Conservation (phyloP, 202 grass and related monocot species). For the Carex arenaria region DNA sequence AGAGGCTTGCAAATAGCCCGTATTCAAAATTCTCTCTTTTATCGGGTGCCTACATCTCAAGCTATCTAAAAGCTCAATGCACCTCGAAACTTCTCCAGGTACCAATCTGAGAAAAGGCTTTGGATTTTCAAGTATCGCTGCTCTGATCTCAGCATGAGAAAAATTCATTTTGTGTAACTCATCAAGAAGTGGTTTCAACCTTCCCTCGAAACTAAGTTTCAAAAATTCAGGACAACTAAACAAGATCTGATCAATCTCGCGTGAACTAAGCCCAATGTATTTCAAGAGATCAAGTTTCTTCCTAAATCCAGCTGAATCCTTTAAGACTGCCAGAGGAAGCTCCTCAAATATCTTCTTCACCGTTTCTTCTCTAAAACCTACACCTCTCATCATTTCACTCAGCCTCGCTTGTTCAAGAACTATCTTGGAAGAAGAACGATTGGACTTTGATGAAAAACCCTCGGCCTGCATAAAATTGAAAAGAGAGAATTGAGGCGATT, state of each 20-base stretch:
- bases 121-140: constrained; percentile 30
- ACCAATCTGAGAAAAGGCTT: constrained; percentile 53
- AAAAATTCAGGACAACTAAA: constrained; percentile 24
- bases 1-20: constrained; percentile 38
- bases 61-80: constrained; percentile 34
- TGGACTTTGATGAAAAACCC: not conserved
- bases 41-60: constrained; percentile 59
- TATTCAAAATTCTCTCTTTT: constrained; percentile 41
- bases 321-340: constrained; percentile 16
- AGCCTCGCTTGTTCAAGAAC: constrained; percentile 24
- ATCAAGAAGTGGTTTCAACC: constrained; percentile 44
- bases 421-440: constrained; percentile 17
- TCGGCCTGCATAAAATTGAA: constrained; percentile 6
- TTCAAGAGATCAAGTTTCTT: constrained; percentile 29
- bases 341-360: constrained; percentile 15
- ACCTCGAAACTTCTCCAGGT: constrained; percentile 51
- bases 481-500: constrained; percentile 18
- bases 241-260: constrained; percentile 29
- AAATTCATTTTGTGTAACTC: constrained; percentile 53
- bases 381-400: constrained; percentile 14
- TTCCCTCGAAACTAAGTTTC: not conserved
- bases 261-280: constrained; percentile 6
- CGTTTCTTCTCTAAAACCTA: constrained; percentile 31
- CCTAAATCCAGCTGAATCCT: constrained; percentile 13
- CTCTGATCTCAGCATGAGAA: constrained; percentile 30